Conservation (phyloP, 2,329 filamentous ascomycete species). For the Aquanectria penicillioides region DNA sequence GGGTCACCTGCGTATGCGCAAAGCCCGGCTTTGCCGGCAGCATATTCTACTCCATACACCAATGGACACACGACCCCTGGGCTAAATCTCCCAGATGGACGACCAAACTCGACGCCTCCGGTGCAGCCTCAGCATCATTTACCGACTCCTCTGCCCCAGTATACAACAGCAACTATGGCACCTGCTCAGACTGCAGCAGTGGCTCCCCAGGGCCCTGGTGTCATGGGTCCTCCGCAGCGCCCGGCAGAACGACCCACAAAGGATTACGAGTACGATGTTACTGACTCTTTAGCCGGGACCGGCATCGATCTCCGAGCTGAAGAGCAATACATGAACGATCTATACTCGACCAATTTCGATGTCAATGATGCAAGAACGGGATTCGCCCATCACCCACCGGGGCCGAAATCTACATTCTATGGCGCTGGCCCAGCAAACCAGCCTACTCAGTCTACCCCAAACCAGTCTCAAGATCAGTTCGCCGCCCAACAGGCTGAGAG, state of each 20-base stretch:
- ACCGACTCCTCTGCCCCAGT: conserved; percentile 39
- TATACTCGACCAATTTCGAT: conserved; percentile 65
- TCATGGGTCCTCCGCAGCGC: conserved; percentile 70
- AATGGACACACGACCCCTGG: conserved; percentile 50
- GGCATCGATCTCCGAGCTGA: conserved; percentile 90
- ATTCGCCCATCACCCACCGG: conserved; percentile 61
- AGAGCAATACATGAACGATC: conserved; percentile 80
- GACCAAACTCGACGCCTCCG: conserved; percentile 46
- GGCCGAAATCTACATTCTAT: conserved; percentile 68
- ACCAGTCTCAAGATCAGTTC: conserved; percentile 69
- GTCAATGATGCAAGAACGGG: conserved; percentile 61
- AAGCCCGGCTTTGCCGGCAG: conserved; percentile 44
- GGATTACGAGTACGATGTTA: conserved; percentile 75
- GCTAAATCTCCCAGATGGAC: conserved; percentile 48
- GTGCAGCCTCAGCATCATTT: conserved; percentile 45
- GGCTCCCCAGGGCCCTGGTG: conserved; percentile 41
- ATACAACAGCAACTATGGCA: conserved; percentile 30
- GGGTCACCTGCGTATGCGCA: conserved; percentile 50
- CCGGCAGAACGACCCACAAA: conserved; percentile 71
- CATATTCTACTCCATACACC: conserved; percentile 51
- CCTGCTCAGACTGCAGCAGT: conserved; percentile 35
- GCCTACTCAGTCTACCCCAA: conserved; percentile 57
- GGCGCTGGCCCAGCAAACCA: conserved; percentile 75
- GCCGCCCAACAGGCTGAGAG: conserved; percentile 72
- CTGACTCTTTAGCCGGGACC: conserved; percentile 84